Conservation (phyloP, 2,329 filamentous ascomycete genomes). For the Colletotrichum noveboracense region DNA sequence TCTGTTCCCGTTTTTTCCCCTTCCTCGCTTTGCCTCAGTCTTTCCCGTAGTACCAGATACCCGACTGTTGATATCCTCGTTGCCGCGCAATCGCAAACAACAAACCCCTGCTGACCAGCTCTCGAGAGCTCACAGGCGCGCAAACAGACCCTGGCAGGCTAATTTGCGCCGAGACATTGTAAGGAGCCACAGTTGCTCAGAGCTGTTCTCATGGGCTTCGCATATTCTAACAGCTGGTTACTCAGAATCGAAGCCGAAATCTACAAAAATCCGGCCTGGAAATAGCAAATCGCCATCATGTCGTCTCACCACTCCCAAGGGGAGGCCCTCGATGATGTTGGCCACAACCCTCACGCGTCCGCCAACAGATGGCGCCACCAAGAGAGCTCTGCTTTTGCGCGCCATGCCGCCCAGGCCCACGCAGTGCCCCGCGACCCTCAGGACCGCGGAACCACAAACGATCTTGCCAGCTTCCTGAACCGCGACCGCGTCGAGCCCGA, state of each 20-base stretch:
- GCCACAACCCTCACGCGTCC: constrained; percentile 60
- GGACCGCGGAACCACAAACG: constrained; percentile 47
- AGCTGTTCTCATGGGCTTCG: not conserved
- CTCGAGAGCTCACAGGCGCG: not conserved
- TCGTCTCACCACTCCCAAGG: constrained; percentile 24
- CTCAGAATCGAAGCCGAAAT: constrained; percentile 12
- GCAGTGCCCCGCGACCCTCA: constrained; percentile 45
- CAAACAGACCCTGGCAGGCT: not conserved
- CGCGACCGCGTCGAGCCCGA: constrained; percentile 53
- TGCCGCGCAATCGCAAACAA: not conserved
- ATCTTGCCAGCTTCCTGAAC: constrained; percentile 64
- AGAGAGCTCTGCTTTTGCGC: constrained; percentile 62
- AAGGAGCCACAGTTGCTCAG: constrained; percentile 7
- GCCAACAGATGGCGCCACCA: constrained; percentile 67
- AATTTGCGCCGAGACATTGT: constrained; percentile 20
- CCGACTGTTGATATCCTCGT: not conserved
- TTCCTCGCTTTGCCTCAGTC: not conserved
- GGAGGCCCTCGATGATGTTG: constrained; percentile 34
- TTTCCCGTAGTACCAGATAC: not conserved
- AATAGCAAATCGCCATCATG: constrained; percentile 19
- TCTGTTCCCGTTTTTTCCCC: not conserved
- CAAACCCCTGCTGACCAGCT: not conserved
- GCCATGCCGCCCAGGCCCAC: constrained; percentile 44
- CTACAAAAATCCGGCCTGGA: constrained; percentile 30
- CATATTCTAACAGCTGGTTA: not conserved